Base-by-base conservation (phyloP, 192 early-diverging fungal species). In the Spinellus fusiger region DNA sequence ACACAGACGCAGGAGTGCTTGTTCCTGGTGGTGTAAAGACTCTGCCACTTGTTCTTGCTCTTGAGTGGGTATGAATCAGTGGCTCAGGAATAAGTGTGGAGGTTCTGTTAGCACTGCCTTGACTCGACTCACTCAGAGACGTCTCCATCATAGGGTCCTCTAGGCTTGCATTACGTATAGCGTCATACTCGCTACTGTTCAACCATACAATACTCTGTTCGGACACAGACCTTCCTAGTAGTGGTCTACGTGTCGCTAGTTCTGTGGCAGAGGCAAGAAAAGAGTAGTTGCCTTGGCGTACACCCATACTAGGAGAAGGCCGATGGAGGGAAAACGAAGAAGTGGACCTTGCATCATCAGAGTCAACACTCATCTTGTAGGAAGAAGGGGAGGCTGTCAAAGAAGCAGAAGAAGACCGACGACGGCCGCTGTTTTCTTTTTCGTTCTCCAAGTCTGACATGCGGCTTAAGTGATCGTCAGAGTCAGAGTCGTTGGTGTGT, bases 361-460 rank as follows among this genome's bases (percentile, higher is more conserved):
- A 58, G 28, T 65, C 64, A 28, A 62, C 28, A 34, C 60, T 52
- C 66, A 68, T 68, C 22, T 62, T 61, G 31, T 68, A 55, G 12
- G 66, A 62, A 5, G 62, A 64, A 5, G 58, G 33, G n/a, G 52
- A 12, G 3, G 49, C n/a, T 1, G 22, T 25, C 1, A 12, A 23
- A 2, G 26, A 29, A 6, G 49, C n/a, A 29, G 49, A 10, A 29
- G 49, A 27, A 25, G 49, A 51, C 20, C 12, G 13, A 5, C 59
- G 26, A 51, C 49, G 9, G 4, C 33, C 25, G 20, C 15, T 33
- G 9, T 50, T 32, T n/a, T 50, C 46, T 37, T 61, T 49, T 22
- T 53, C 31, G n/a, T 34, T 26, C 16, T 61, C 60, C 7, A 61
- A n/a, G 23, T 62, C 60, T 12, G 60, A 62, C 60, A 62, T 62